These are phyloP conservation scores for Fraxinus floribunda DNA, from an alignment of 305 asterid species.

Conservation along the genomic window DNA sequence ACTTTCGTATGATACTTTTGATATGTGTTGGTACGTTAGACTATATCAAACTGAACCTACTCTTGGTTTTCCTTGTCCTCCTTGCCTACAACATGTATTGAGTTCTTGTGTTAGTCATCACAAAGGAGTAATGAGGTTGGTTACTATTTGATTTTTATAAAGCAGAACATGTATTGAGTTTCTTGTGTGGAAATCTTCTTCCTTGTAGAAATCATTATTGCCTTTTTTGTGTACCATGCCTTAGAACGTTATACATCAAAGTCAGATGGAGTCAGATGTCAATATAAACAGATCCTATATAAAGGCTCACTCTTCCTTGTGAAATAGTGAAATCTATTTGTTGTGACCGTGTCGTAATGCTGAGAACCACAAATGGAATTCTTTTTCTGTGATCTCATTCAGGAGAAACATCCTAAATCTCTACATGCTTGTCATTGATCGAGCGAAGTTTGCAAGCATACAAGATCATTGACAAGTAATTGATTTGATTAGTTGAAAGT, in stretches of 20 bases:
- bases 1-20: background rate
- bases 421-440: no score
- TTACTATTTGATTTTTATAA: slow-evolving; percentile 33
- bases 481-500: no score
- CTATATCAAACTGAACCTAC: slow-evolving; percentile 40
- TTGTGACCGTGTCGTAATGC: no score
- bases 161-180: background rate
- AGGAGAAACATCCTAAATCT: no score
- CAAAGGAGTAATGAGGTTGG: slow-evolving; percentile 79
- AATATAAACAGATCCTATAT: slow-evolving; percentile 45
- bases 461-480: no score
- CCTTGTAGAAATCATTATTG: slow-evolving; percentile 87
- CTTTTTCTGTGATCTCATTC: no score
- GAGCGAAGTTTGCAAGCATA: no score
- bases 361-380: no score
- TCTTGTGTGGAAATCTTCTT: slow-evolving; percentile 83
- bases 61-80: slow-evolving; percentile 69
- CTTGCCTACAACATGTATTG: slow-evolving; percentile 74
- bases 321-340: slow-evolving; percentile 47
- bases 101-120: slow-evolving; percentile 79
- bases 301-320: slow-evolving; percentile 72
- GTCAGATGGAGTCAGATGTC: slow-evolving; percentile 20
- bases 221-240: slow-evolving; percentile 68
- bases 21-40: background rate
- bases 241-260: slow-evolving; percentile 44